Percentiles rank a stretch among this genome's conserved stretches.
These are phyloP conservation scores for Apiospora aurea DNA, from an alignment of 2,329 filamentous ascomycete genomes.

Conservation along the genomic window DNA sequence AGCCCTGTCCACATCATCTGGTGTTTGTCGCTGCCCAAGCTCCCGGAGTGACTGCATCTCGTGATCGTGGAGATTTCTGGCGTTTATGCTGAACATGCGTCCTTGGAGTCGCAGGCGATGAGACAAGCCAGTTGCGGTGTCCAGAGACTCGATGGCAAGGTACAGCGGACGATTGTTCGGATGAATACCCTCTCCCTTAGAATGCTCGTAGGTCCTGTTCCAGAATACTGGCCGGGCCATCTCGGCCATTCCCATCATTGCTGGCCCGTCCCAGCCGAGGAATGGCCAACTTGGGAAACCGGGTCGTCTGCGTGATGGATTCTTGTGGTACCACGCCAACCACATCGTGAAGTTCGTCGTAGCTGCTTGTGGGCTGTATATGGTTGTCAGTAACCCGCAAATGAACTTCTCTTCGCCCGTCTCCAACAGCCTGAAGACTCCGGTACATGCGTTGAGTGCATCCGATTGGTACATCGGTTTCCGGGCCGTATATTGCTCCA, in stretches of 20 bases:
- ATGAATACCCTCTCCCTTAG: too few relatives aligned
- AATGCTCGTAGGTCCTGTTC: too few relatives aligned
- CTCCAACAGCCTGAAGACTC: neutral
- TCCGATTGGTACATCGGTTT: neutral
- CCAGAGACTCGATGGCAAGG: too few relatives aligned
- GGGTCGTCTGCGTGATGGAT: neutral
- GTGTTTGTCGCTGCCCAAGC: too few relatives aligned
- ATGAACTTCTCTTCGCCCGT: neutral
- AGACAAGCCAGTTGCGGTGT: too few relatives aligned
- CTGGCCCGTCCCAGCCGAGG: neutral
- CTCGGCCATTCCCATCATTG: neutral
- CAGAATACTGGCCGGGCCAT: too few relatives aligned
- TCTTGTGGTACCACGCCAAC: neutral
- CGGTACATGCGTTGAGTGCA: neutral
- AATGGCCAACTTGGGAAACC: neutral
- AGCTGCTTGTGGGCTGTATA: too few relatives aligned
- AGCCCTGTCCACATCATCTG: neutral
- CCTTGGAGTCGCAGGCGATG: too few relatives aligned
- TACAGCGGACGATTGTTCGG: too few relatives aligned
- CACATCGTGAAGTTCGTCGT: too few relatives aligned
- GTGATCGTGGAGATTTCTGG: neutral
- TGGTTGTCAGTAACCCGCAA: neutral
- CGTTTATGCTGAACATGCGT: too few relatives aligned
- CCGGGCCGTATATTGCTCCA: neutral
- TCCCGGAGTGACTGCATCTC: neutral